Percentiles rank a stretch among this genome's conserved stretches.
Evolutionary conservation across 2,329 filamentous ascomycete genomes (phyloP).

Genomic region (Exophiala xenobiotica): DNA sequence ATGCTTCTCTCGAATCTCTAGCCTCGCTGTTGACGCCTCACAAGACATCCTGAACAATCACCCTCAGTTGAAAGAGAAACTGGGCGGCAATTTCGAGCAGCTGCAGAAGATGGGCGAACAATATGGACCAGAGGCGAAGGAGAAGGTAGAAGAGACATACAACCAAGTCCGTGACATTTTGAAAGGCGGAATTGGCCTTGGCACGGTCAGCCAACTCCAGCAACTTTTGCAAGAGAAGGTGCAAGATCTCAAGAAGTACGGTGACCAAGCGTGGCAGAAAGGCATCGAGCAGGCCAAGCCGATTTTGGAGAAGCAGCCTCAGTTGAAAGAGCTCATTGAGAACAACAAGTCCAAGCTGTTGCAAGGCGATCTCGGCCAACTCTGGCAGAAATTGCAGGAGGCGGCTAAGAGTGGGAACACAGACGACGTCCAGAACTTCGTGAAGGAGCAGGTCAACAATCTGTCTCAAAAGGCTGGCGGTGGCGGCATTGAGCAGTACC

Average conservation of each 20-base stretch:
- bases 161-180: constrained; percentile 64
- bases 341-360: constrained; percentile 68
- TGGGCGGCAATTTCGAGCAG: constrained; percentile 67
- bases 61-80: constrained; percentile 68
- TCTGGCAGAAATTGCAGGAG: constrained; percentile 62
- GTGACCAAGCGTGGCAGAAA: constrained; percentile 71
- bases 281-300: constrained; percentile 69
- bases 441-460: constrained; percentile 60
- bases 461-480: constrained; percentile 40
- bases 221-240: constrained; percentile 69
- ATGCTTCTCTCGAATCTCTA: constrained; percentile 58
- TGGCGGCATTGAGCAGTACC: constrained; percentile 58
- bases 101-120: constrained; percentile 68
- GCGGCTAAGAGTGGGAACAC: constrained; percentile 62
- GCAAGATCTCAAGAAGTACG: constrained; percentile 64
- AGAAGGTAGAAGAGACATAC: constrained; percentile 72
- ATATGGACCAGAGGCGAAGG: constrained; percentile 74
- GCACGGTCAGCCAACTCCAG: constrained; percentile 54
- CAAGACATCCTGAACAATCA: constrained; percentile 70
- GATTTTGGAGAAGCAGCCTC: constrained; percentile 72
- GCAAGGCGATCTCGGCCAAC: constrained; percentile 62
- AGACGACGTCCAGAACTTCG: constrained; percentile 60
- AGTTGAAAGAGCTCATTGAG: constrained; percentile 70
- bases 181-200: constrained; percentile 58
- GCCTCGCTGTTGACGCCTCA: constrained; percentile 62